These are phyloP conservation scores for Talaromyces atroroseus DNA, from an alignment of 2,329 filamentous ascomycete genomes.

Conservation along the genomic window DNA sequence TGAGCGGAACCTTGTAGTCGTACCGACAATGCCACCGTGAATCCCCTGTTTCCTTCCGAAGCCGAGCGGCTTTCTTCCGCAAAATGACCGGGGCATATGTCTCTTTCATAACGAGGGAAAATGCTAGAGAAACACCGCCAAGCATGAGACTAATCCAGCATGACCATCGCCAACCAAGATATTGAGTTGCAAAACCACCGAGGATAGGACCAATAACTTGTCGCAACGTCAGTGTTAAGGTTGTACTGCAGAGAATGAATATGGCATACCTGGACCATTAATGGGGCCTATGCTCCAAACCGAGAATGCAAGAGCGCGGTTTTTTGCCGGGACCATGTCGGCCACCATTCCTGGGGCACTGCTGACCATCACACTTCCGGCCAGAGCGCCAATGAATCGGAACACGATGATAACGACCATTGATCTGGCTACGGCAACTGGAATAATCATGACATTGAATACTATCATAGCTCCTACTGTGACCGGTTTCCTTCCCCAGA, in stretches of 20 bases:
- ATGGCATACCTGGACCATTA: conserved; percentile 57
- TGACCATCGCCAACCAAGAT: conserved; percentile 79
- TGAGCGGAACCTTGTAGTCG: conserved; percentile 63
- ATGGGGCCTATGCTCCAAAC: conserved; percentile 80
- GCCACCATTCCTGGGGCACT: conserved; percentile 22
- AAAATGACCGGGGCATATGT: conserved; percentile 67
- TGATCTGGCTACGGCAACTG: conserved; percentile 12
- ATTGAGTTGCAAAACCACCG: conserved; percentile 68
- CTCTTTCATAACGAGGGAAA: conserved; percentile 57
- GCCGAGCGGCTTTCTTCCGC: conserved; percentile 55
- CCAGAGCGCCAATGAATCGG: conserved; percentile 23
- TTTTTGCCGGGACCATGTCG: conserved; percentile 52
- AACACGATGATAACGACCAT: conserved; percentile 48
- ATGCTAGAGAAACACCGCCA: conserved; percentile 53
- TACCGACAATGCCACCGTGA: conserved; percentile 73
- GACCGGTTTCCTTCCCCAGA: conserved; percentile 21
- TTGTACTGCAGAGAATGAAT: neutral
- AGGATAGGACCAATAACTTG: conserved; percentile 60
- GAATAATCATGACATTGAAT: conserved; percentile 40
- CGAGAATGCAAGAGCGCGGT: conserved; percentile 74
- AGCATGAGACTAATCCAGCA: conserved; percentile 63
- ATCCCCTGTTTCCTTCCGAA: conserved; percentile 65
- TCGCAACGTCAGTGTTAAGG: neutral
- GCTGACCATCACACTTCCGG: conserved; percentile 21
- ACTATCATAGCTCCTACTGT: conserved; percentile 50